These are phyloP conservation scores for Pseudocercospora fuligena DNA, from an alignment of 2,329 filamentous ascomycete species.

Conservation along the genomic window DNA sequence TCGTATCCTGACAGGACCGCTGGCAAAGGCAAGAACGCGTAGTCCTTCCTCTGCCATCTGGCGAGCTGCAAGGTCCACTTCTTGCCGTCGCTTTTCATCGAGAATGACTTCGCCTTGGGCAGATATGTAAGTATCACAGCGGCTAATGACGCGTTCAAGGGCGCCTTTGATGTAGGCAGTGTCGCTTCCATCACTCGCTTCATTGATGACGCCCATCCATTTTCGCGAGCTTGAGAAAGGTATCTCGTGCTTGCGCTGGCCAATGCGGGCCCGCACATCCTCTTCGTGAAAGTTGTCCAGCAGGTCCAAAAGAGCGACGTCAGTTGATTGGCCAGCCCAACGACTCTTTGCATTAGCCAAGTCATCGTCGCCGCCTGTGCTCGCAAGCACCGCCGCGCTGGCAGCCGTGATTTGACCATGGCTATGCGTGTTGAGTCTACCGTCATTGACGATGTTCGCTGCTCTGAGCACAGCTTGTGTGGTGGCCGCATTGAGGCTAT, in stretches of 20 bases:
- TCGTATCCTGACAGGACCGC: conserved; percentile 62
- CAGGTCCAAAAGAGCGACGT: conserved; percentile 94
- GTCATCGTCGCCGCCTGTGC: conserved; percentile 68
- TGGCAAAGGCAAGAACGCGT: conserved; percentile 90
- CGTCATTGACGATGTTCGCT: conserved; percentile 96
- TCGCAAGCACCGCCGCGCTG: conserved; percentile 82
- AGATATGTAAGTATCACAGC: conserved; percentile 89
- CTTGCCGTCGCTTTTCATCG: conserved; percentile 73
- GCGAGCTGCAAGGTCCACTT: conserved; percentile 79
- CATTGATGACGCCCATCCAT: conserved; percentile 96
- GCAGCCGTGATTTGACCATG: conserved; percentile 62
- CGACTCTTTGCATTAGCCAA: conserved; percentile 73
- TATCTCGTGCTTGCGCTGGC: conserved; percentile 80
- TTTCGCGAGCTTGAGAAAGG: conserved; percentile 97
- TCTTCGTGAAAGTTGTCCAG: conserved; percentile 90
- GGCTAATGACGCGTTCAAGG: conserved; percentile 80
- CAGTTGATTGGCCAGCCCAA: conserved; percentile 96
- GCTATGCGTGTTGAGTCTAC: conserved; percentile 72
- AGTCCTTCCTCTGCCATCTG: conserved; percentile 87
- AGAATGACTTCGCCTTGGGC: conserved; percentile 85
- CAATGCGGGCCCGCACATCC: conserved; percentile 84
- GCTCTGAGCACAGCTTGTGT: conserved; percentile 83
- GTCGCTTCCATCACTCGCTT: conserved; percentile 67
- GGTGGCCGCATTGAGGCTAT: conserved; percentile 68
- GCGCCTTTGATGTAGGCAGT: conserved; percentile 96